These are phyloP conservation scores for Blastomyces silverae DNA, from an alignment of 2,329 filamentous ascomycete species.

Conservation along the genomic window DNA sequence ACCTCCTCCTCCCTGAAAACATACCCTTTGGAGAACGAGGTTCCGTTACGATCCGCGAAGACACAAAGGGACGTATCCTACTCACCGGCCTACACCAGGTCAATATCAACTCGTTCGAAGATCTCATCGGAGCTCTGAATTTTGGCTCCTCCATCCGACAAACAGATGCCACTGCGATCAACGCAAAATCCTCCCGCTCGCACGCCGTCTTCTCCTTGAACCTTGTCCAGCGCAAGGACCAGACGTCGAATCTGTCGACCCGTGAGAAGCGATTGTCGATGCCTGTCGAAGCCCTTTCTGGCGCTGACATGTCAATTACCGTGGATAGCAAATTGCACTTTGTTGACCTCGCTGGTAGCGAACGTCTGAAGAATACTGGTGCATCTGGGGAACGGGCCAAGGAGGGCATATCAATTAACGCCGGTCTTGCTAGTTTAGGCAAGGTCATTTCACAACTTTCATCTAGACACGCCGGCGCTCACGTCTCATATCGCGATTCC, in stretches of 20 bases:
- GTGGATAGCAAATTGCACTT: constrained; percentile 98
- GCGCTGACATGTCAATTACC: constrained; percentile 61
- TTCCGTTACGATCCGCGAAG: constrained; percentile 85
- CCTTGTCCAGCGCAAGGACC: constrained; percentile 70
- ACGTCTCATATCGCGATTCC: constrained; percentile 98
- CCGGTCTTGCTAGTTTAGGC: constrained; percentile 83
- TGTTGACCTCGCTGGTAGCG: constrained; percentile 93
- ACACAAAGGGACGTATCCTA: constrained; percentile 88
- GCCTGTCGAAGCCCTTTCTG: constrained; percentile 69
- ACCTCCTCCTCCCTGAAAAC: constrained; percentile 74
- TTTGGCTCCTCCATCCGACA: constrained; percentile 92
- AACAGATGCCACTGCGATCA: constrained; percentile 94
- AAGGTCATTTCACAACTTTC: constrained; percentile 98
- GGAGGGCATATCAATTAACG: constrained; percentile 98
- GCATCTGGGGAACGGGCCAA: constrained; percentile 89
- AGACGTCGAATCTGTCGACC: constrained; percentile 43
- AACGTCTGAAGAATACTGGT: constrained; percentile 92
- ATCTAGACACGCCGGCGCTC: constrained; percentile 74
- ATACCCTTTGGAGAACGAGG: constrained; percentile 63
- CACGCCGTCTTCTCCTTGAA: constrained; percentile 97
- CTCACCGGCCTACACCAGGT: constrained; percentile 84
- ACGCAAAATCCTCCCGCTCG: constrained; percentile 93
- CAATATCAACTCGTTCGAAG: constrained; percentile 83
- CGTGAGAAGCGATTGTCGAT: constrained; percentile 82
- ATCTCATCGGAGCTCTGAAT: constrained; percentile 79